Percentiles rank a stretch among this genome's conserved stretches.
These are phyloP conservation scores for Fusarium oxysporum DNA, from an alignment of 2,329 filamentous ascomycete genomes.

Conservation along the genomic window DNA sequence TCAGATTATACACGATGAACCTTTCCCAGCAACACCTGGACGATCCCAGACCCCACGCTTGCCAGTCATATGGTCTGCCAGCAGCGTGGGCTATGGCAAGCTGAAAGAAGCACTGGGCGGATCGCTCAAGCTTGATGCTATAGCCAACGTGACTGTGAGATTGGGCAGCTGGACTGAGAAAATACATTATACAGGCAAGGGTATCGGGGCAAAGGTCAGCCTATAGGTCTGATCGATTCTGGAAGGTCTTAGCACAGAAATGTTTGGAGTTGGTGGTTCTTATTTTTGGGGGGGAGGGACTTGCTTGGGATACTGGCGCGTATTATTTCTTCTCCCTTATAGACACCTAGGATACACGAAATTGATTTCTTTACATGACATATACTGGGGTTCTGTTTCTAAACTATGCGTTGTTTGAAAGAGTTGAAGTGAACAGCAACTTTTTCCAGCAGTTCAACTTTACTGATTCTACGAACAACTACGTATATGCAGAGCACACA, in stretches of 20 bases:
- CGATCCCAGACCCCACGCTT: slow-evolving; percentile 77
- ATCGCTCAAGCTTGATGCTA: slow-evolving; percentile 79
- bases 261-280: slow-evolving; percentile 24
- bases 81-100: slow-evolving; percentile 84
- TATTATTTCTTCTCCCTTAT: neutral
- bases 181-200: slow-evolving; percentile 76
- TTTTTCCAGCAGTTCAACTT: neutral
- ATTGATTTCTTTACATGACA: slow-evolving; percentile 2
- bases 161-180: slow-evolving; percentile 80
- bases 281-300: slow-evolving; percentile 6
- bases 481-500: neutral
- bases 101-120: slow-evolving; percentile 85
- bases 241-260: slow-evolving; percentile 3
- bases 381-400: neutral
- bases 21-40: slow-evolving; percentile 83
- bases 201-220: slow-evolving; percentile 72
- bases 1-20: slow-evolving; percentile 77
- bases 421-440: neutral
- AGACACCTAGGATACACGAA: slow-evolving; percentile 13
- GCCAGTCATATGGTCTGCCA: slow-evolving; percentile 83
- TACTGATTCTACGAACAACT: neutral
- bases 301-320: neutral
- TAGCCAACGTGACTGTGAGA: slow-evolving; percentile 78
- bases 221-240: slow-evolving; percentile 38
- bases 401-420: neutral